Conservation (phyloP, 179 eudicot genomes). For the Spergularia azorica region DNA sequence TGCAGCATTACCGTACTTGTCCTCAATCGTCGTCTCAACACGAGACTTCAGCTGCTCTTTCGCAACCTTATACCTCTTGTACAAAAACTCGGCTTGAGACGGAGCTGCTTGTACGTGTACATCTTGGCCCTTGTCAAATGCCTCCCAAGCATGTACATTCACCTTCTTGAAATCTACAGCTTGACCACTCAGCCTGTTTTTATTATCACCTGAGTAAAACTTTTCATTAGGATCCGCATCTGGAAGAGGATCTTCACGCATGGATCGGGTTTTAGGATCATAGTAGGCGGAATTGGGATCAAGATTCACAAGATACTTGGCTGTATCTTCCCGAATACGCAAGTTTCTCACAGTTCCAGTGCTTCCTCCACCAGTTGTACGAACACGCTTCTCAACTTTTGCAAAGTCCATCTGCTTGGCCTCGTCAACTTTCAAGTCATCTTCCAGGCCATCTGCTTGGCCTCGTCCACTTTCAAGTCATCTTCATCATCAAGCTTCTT, state of each 20-base stretch:
- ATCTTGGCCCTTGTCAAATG: conserved; percentile 95
- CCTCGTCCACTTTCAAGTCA: conserved; percentile 83
- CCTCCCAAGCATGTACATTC: conserved; percentile 87
- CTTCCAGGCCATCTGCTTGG: no score
- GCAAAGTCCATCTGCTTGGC: conserved; percentile 98
- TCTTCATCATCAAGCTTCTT: conserved; percentile 80
- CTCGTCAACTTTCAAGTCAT: conserved; percentile 87
- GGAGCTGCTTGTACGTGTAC: conserved; percentile 98
- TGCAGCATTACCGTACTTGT: conserved; percentile 96
- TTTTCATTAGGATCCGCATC: conserved; percentile 93
- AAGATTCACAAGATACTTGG: conserved; percentile 86
- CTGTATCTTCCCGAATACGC: conserved; percentile 92
- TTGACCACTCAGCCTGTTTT: conserved; percentile 84
- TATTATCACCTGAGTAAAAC: conserved; percentile 89
- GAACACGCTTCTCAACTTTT: conserved; percentile 98
- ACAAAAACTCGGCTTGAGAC: conserved; percentile 89
- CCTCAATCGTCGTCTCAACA: conserved; percentile 70
- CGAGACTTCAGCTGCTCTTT: conserved; percentile 78
- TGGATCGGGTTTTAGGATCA: conserved; percentile 89
- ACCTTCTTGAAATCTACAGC: conserved; percentile 90
- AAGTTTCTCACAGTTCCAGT: conserved; percentile 95
- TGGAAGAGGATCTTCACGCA: conserved; percentile 99
- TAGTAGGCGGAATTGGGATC: conserved; percentile 83
- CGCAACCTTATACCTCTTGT: conserved; percentile 69
- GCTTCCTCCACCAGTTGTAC: conserved; percentile 98